These are phyloP conservation scores for Pseudogymnoascus sp. DNA, from an alignment of 2,329 filamentous ascomycete species.

Conservation along the genomic window DNA sequence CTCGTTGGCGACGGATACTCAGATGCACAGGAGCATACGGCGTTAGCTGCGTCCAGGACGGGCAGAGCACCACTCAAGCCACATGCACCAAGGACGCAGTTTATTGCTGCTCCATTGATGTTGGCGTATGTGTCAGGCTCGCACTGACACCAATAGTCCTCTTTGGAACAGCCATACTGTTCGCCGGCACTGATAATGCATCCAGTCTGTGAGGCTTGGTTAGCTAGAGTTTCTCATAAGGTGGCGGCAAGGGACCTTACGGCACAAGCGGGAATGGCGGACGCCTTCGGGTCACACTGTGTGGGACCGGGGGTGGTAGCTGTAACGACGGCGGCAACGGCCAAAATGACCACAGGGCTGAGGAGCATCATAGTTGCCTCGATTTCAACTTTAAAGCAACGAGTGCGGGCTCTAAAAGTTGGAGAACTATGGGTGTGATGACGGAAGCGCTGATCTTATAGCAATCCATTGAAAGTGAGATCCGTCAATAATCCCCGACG, in stretches of 20 bases:
- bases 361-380: background rate
- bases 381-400: constrained; percentile 4
- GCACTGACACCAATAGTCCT: background rate
- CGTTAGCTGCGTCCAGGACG: background rate
- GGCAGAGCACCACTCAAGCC: background rate
- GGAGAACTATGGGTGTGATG: background rate
- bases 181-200: background rate
- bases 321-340: constrained; percentile 6
- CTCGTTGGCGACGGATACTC: constrained; percentile 1
- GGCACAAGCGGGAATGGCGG: background rate
- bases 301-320: background rate
- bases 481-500: background rate
- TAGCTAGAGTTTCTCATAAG: background rate
- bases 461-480: background rate
- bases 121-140: background rate
- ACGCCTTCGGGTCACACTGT: background rate
- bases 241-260: background rate
- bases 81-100: background rate
- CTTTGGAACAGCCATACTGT: background rate
- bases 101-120: background rate
- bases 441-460: constrained; percentile 7
- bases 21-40: background rate
- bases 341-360: background rate
- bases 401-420: constrained; percentile 4
- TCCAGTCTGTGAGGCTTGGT: background rate